These are phyloP conservation scores for Mrakia frigida DNA, from an alignment of 768 basidiomycete genomes.

Conservation along the genomic window DNA sequence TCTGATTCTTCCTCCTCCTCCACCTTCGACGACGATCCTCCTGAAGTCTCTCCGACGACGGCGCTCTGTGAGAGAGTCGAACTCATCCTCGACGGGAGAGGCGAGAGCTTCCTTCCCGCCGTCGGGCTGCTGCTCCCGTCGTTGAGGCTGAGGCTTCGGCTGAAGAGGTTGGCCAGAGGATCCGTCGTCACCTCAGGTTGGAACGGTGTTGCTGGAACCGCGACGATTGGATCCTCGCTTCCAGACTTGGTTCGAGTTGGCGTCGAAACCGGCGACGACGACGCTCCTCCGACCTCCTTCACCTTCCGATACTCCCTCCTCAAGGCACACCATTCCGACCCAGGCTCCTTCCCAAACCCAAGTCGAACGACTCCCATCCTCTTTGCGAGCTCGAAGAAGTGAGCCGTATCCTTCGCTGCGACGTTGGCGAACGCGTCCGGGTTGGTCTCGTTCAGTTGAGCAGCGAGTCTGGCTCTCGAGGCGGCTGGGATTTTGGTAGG, in stretches of 20 bases:
- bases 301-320: not conserved
- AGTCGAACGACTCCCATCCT: slow-evolving; percentile 26
- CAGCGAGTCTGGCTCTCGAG: not conserved
- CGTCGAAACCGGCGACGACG: not conserved
- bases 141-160: not conserved
- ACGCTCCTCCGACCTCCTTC: not conserved
- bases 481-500: slow-evolving; percentile 24
- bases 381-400: slow-evolving; percentile 26
- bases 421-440: slow-evolving; percentile 3
- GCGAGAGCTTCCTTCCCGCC: not conserved
- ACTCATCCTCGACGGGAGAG: not conserved
- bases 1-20: no score
- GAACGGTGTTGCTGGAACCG: not conserved
- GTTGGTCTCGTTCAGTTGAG: not conserved
- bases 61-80: not conserved
- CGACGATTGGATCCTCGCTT: not conserved
- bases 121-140: not conserved
- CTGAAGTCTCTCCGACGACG: not conserved
- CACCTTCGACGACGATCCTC: no score
- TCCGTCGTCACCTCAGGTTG: not conserved
- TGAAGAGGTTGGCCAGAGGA: not conserved
- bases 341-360: not conserved
- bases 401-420: not conserved
- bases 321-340: slow-evolving; percentile 24
- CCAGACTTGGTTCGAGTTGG: not conserved